A percentile compares a stretch with the other conserved stretches of the same genome.
phyloP scores from a whole-genome alignment of 202 grass and related monocot species.

The Alloteropsis angusta region DNA sequence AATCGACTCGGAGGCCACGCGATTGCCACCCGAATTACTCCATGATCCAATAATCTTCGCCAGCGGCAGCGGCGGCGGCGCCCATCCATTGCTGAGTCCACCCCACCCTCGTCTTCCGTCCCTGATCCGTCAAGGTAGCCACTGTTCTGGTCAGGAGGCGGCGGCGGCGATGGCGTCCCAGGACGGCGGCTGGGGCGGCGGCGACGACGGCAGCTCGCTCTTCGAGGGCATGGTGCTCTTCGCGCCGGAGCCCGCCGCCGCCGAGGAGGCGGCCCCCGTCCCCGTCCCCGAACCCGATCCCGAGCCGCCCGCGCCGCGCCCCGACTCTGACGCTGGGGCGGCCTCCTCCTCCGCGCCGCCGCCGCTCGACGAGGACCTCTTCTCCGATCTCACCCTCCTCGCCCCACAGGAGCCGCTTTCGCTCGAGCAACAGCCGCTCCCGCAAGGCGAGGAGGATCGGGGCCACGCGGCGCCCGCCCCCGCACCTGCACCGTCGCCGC shows the following conservation, averaged over 20 bases:
- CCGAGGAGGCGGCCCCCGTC: background rate
- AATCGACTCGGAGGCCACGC: background rate
- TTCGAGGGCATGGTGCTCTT: slow-evolving; percentile 97
- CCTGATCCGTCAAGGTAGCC: background rate
- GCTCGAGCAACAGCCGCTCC: background rate
- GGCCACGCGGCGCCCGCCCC: background rate
- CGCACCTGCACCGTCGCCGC: background rate
- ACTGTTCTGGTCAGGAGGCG: background rate
- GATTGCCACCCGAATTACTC: background rate
- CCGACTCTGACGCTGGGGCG: background rate
- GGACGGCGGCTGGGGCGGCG: slow-evolving; percentile 36
- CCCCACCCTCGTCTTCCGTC: background rate
- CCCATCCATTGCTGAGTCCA: background rate
- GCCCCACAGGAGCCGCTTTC: slow-evolving; percentile 24
- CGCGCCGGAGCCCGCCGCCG: slow-evolving; percentile 21
- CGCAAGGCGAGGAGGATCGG: slow-evolving; percentile 22
- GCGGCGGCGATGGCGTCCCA: slow-evolving; percentile 35
- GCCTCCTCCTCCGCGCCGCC: slow-evolving; percentile 4
- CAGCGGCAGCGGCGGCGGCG: background rate
- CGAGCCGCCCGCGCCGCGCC: background rate
- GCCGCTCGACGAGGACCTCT: slow-evolving; percentile 79
- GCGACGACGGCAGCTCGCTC: slow-evolving; percentile 41
- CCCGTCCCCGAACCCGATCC: background rate
- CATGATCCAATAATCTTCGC: background rate
- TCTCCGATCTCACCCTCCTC: slow-evolving; percentile 93